Evolutionary conservation across 495 filamentous ascomycete species (phyloP).

Genomic region (Penicillium bialowiezense): DNA sequence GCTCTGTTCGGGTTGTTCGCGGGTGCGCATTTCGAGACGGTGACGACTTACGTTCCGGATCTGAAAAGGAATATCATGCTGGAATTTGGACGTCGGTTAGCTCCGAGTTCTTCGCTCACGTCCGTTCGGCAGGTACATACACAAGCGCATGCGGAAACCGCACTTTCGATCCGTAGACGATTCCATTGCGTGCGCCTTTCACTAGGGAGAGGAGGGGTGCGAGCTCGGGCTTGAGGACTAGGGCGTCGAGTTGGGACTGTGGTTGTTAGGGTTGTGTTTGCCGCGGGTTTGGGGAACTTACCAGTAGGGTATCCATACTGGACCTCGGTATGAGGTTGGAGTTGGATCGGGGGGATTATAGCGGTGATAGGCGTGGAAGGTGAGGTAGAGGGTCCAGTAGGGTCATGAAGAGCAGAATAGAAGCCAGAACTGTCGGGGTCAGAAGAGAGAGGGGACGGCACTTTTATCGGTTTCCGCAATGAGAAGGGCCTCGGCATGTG

Average conservation of each 20-base stretch:
- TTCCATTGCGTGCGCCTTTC: slow-evolving; percentile 93
- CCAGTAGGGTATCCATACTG: slow-evolving; percentile 42
- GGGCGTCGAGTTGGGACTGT: slow-evolving; percentile 53
- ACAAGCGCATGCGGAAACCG: slow-evolving; percentile 97
- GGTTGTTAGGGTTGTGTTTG: slow-evolving; percentile 9
- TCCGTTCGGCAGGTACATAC: slow-evolving; percentile 42
- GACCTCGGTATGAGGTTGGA: slow-evolving; percentile 34
- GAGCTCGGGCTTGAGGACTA: slow-evolving; percentile 79
- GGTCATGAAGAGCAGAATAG: slow-evolving; percentile 10
- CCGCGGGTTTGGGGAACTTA: slow-evolving; percentile 13
- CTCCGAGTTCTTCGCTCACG: neutral
- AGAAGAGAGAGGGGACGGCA: slow-evolving; percentile 21
- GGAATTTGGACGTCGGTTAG: slow-evolving; percentile 9
- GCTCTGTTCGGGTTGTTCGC: slow-evolving; percentile 1
- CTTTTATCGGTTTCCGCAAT: slow-evolving; percentile 25
- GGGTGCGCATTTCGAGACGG: slow-evolving; percentile 9
- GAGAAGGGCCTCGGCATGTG: slow-evolving; percentile 46
- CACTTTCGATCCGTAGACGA: slow-evolving; percentile 96
- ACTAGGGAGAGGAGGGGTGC: slow-evolving; percentile 76
- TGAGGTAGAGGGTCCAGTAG: neutral
- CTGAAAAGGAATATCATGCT: slow-evolving; percentile 96
- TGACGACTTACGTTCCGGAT: slow-evolving; percentile 66
- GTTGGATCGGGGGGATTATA: slow-evolving; percentile 15
- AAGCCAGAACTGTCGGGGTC: slow-evolving; percentile 5
- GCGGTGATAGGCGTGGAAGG: slow-evolving; percentile 9